A percentile compares a stretch with the other conserved stretches of the same genome.
Evolutionary conservation across 2,329 filamentous ascomycete genomes (phyloP).

Genomic region (Neopestalotiopsis sp.): DNA sequence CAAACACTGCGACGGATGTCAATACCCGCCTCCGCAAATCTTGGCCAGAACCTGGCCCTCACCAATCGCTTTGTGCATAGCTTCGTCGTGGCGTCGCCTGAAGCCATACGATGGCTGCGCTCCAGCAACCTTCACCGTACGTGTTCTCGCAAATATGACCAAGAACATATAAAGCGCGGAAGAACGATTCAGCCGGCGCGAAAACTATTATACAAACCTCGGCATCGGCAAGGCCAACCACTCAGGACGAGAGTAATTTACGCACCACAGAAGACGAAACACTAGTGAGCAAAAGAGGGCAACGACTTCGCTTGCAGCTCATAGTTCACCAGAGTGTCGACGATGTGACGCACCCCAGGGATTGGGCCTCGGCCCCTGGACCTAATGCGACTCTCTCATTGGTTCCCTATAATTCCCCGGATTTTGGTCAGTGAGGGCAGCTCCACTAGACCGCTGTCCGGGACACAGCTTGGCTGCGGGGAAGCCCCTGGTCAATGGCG

Average conservation of each 20-base stretch:
- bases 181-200: background rate
- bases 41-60: background rate
- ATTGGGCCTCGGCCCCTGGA: slow-evolving; percentile 1
- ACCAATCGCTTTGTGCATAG: background rate
- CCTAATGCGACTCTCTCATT: background rate
- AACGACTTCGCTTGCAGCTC: background rate
- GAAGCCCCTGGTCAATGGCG: slow-evolving; percentile 9
- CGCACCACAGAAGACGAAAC: background rate
- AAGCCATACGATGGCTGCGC: background rate
- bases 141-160: background rate
- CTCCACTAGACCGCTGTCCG: background rate
- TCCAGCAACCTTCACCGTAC: background rate
- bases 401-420: slow-evolving; percentile 4
- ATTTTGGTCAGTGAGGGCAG: background rate
- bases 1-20: background rate
- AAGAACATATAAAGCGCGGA: background rate
- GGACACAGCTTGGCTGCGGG: slow-evolving; percentile 8
- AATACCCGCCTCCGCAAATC: background rate
- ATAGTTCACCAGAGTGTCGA: background rate
- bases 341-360: background rate
- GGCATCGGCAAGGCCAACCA: background rate
- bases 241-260: background rate
- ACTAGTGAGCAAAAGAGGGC: background rate
- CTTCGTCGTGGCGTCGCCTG: background rate
- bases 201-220: background rate